Base-by-base conservation (phyloP, 192 early-diverging fungal species). In the Chytriomyces sp. region DNA sequence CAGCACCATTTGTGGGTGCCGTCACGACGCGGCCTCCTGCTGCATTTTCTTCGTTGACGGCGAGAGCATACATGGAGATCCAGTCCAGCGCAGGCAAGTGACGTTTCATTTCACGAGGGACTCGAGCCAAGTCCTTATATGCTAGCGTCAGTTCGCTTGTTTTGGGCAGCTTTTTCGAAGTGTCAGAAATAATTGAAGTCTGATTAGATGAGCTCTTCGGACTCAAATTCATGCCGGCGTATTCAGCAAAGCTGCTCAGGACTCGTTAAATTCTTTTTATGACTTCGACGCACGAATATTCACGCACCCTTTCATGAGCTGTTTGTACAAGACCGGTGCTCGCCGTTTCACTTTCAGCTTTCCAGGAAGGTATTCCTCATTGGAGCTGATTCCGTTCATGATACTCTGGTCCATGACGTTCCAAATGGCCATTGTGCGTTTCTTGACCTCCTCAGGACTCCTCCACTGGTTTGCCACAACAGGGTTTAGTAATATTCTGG, bases 1-100 rank as follows among this genome's bases (percentile, higher is more conserved):
- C 94, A 19, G 96, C 93, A 3, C 96, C 96, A 77, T 98, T 98
- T 5, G 96, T 98, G 7, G 96, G 96, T 3, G 96, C 94, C 8
- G 36, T 57, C 31, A 69, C 67, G 39, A 74, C 73, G 44, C 61
- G 59, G 19, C 79, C 79, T 33, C 80, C 84, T 5, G 80, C 78
- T 0, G 80, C 79, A 74, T 82, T 81, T 54, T 82, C 82, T 79
- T 98, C 96, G 64, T 98, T 98, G 30, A 98, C 96, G 14, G 96
- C 93, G 70, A 98, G 92, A 33, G 96, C 96, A 57, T 96, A 98
- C 5, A 95, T 89, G 1, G 91, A 93, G 2, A 98, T 80, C 75
- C 93, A 95, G 72, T 98, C 96, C 8, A 98, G 78, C 14, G 93
- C 93, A 0, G 95, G 94, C 33, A 94, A 77, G 62, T 84, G 82